A percentile compares a stretch with the other conserved stretches of the same genome.
Evolutionary conservation across 495 filamentous ascomycete species (phyloP).

Genomic region (Penicillium subrubescens): DNA sequence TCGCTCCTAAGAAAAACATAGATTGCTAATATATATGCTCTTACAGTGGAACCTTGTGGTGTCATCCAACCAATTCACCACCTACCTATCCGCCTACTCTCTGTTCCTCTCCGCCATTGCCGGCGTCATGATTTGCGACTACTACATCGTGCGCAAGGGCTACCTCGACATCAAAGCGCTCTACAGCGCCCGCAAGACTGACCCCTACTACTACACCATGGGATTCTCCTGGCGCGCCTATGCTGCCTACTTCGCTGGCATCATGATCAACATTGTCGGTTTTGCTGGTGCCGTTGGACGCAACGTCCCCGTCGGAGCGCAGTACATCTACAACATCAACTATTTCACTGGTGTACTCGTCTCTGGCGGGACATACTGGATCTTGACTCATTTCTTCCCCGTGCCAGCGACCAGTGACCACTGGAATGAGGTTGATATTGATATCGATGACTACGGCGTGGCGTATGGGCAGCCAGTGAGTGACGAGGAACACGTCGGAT

Average conservation of each 20-base stretch:
- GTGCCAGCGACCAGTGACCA: constrained; percentile 70
- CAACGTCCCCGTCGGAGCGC: constrained; percentile 73
- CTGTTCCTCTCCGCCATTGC: constrained; percentile 93
- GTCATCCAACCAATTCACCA: constrained; percentile 85
- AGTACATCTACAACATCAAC: constrained; percentile 87
- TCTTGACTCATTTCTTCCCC: constrained; percentile 67
- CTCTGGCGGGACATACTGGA: constrained; percentile 66
- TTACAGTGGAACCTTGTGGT: constrained; percentile 73
- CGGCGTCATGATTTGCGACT: constrained; percentile 86
- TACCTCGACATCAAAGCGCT: constrained; percentile 79
- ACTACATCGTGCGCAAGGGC: constrained; percentile 84
- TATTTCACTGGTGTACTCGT: constrained; percentile 86
- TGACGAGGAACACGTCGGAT: constrained; percentile 26
- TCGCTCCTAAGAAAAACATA: neutral
- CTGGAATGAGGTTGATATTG: constrained; percentile 83
- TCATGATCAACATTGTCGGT: constrained; percentile 90
- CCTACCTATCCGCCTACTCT: constrained; percentile 92
- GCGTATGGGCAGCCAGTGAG: constrained; percentile 43
- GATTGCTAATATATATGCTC: neutral
- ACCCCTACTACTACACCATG: constrained; percentile 71
- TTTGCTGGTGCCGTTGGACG: constrained; percentile 81
- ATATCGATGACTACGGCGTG: constrained; percentile 43
- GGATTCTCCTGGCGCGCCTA: constrained; percentile 87
- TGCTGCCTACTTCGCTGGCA: constrained; percentile 79
- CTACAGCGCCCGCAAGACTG: constrained; percentile 67